phyloP scores from a whole-genome alignment of 2,329 filamentous ascomycete genomes.

The Colletotrichum cereale region DNA sequence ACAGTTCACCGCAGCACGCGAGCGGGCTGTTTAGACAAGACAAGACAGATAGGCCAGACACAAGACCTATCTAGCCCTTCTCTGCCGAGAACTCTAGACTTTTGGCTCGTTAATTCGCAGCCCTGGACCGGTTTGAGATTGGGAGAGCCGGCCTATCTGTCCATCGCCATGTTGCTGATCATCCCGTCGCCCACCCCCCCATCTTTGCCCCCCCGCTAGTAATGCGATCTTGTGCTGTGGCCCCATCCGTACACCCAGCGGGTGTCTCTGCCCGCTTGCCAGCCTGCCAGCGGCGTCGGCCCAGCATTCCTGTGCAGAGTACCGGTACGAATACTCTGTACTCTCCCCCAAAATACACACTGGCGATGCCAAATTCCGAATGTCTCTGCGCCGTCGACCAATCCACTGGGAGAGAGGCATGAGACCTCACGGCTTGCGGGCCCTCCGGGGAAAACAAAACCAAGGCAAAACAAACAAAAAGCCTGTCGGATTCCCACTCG shows the following conservation, averaged over 20 bases:
- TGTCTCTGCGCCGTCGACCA: constrained; percentile 1
- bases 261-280: constrained; percentile 10
- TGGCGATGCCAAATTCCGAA: constrained; percentile 28
- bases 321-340: no score
- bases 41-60: neutral
- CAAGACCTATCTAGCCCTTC: neutral
- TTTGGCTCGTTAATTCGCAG: constrained; percentile 24
- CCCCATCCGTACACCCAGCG: neutral
- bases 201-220: neutral
- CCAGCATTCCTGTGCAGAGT: constrained; percentile 31
- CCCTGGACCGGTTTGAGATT: constrained; percentile 18
- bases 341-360: constrained; percentile 14
- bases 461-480: constrained; percentile 1
- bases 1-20: neutral
- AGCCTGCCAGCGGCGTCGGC: constrained; percentile 9
- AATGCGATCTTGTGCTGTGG: neutral
- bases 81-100: neutral
- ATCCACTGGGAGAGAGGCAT: neutral
- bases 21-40: neutral
- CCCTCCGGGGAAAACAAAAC: neutral
- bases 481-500: constrained; percentile 25
- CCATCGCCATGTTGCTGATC: constrained; percentile 29
- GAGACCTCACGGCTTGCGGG: neutral
- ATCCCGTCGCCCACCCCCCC: neutral
- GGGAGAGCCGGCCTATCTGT: constrained; percentile 26